Evolutionary conservation across 306 rosid genomes (phyloP), one percentile per base, ranked within the genome.

Genomic region (Chamaecrista fasciculata): DNA sequence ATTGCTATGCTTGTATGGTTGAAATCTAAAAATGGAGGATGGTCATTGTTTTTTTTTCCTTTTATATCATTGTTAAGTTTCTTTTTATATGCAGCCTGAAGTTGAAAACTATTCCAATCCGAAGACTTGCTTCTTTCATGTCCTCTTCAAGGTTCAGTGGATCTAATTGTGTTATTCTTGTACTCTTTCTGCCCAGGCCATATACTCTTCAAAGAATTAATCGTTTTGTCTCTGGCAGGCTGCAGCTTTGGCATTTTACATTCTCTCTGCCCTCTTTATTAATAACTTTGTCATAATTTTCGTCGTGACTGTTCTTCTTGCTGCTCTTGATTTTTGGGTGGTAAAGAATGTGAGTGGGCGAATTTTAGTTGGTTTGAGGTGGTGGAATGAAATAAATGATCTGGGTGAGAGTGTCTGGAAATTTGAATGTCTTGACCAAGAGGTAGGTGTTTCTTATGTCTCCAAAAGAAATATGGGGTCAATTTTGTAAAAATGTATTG

Each of bases 331-430:
- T 75, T 94, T 94, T 72, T 88, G 92, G 98, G 97, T 94, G 0
- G 96, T 92, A 18, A 92, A 92, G 89, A 92, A 92, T 79, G 96
- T 92, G 53, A 92, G 98, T 74, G 98, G 98, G 44, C 79, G 96
- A 26, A 92, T 92, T 65, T 78, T 92, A 70, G 98, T 92, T 79
- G 98, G 98, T 49, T 71, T 92, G 86, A 87, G 98, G 82, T 92
- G 98, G 98, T 92, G 98, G 96, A 92, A 92, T 83, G 98, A 92
- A 74, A 92, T 89, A 56, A 77, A 92, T 78, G 98, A 92, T 84
- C 79, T 86, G 67, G 98, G 96, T 24, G 98, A 92, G 86, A 92
- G 98, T 68, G 91, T 92, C 4, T 92, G 98, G 96, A 92, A 89
- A 68, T 89, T 92, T 83, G 98, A 92, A n/a, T n/a, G n/a, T n/a